Evolutionary conservation across 441 rosid species (phyloP), one percentile per base, ranked within the genome.

Genomic region (Populus hybrid): DNA sequence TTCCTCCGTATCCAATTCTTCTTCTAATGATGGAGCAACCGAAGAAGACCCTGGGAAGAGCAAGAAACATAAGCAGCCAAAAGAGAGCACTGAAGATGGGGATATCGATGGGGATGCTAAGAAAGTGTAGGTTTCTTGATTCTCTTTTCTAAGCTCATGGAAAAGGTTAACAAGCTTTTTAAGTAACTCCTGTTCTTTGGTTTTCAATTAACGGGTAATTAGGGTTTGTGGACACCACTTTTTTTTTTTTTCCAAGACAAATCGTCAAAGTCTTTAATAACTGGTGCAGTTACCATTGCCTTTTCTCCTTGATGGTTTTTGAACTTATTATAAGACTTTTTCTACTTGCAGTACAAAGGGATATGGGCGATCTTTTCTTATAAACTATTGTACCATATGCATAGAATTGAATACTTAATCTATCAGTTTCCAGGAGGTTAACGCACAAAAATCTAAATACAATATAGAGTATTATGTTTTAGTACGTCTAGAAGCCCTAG

Each of bases 1-100:
- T 76, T 90, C 84, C 45, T 85, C 94, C 5, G 81, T 89, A 16
- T 87, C 89, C 26, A 63, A 63, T 21, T 89, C 87, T 29, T 88
- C 94, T 0, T 89, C 91, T 64, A 83, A 84, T 56, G 94, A 84
- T 35, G 88, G 86, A 31, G 82, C 74, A 6, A 83, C 73, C 2
- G 79, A 78, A 9, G 86, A 85, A 76, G 91, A 77, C 76, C 79
- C 84, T 2, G 83, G 65, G 78, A 82, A 70, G 73, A 76, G 64
- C 79, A 80, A 78, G 83, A 86, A 80, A 82, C 85, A 73, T 2
- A 81, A 67, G 78, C 83, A 72, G 73, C 83, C 74, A 40, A 84
- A 83, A 80, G 85, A 69, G 75, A 72, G 38, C 40, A 81, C 61
- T 23, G 86, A 84, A 33, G 88, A 81, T 36, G 89, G 65, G 28